Evolutionary conservation across 495 filamentous ascomycete genomes (phyloP).

Genomic region (Neurospora sp.): DNA sequence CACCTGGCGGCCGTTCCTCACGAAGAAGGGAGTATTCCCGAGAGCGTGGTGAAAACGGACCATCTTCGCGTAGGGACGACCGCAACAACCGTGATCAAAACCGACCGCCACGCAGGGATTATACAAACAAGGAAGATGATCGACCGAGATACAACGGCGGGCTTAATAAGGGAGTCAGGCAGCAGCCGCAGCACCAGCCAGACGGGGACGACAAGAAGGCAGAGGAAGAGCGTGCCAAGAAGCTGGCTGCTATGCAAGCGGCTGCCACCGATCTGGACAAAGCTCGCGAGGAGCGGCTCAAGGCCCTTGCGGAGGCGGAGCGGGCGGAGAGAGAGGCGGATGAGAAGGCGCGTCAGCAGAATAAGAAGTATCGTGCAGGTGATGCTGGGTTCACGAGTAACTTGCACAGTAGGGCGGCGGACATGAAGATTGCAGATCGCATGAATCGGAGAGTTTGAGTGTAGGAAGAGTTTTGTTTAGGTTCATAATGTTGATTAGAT

Average conservation of each 20-base stretch:
- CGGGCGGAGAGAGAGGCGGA: conserved; percentile 54
- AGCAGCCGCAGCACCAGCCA: background rate
- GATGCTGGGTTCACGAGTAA: conserved; percentile 51
- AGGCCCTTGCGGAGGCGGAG: conserved; percentile 56
- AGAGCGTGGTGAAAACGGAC: conserved; percentile 1
- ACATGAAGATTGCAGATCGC: conserved; percentile 41
- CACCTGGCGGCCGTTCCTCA: conserved; percentile 17
- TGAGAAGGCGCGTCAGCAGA: conserved; percentile 44
- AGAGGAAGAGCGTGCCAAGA: conserved; percentile 49
- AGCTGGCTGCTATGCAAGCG: conserved; percentile 79
- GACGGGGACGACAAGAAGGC: conserved; percentile 9
- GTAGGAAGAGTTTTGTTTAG: background rate
- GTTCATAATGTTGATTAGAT: background rate
- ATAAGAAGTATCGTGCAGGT: conserved; percentile 46
- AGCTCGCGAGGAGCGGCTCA: conserved; percentile 61
- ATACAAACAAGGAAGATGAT: background rate
- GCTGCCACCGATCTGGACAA: conserved; percentile 71
- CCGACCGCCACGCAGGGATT: background rate
- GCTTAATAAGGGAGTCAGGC: conserved; percentile 5
- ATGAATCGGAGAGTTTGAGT: background rate
- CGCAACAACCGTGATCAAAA: conserved; percentile 7
- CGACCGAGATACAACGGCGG: background rate
- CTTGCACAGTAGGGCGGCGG: conserved; percentile 48
- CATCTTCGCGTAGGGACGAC: background rate
- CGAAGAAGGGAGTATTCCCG: conserved; percentile 14